Base-by-base conservation (phyloP, 2,329 filamentous ascomycete species). In the Hypoxylon sp. region DNA sequence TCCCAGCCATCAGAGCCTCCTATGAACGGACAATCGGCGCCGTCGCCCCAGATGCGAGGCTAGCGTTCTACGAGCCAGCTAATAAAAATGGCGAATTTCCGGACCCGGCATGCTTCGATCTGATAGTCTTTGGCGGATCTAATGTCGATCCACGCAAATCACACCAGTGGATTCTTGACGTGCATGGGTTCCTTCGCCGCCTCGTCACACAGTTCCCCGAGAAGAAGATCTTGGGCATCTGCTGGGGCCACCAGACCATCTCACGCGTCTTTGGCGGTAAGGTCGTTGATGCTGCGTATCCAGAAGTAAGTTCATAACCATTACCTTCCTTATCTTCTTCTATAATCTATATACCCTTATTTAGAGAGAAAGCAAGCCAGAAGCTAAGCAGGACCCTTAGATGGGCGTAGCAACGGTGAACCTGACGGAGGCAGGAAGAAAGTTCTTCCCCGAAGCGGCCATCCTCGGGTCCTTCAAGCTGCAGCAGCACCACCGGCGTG, bases 241-340 rank as follows among this genome's bases (percentile, higher is more conserved):
- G 84, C 71, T 84, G 82, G 82, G 82, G 82, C 11, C 82, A 84
- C 71, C 82, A 84, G 72, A 82, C 80, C 8, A 80, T 83, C 44
- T 74, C 74, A 3, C 71, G 79, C 17, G 71, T 82, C 19, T 81
- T 83, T 63, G 80, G 80, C 3, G 82, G 79, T 1, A 74, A 72
- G 53, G 71, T 84, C 4, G 76, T 74, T n/a, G 78, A 79, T 55
- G 80, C 81, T 73, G 74, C 78, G 3, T 48, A 61, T n/a, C 79
- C 79, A 33, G 79, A 84, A 77, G 79, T 83, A 60, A 73, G 74
- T 62, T 62, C 55, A 17, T 42, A 1, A 19, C n/a, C 13, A 13
- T 46, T 31, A 35, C 11, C n/a, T n/a, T n/a, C n/a, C n/a, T n/a
- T n/a, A n/a, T n/a, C n/a, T n/a, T n/a, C n/a, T n/a, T n/a, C n/a